Evolutionary conservation across 306 rosid genomes (phyloP).

Genomic region (Parietaria judaica): DNA sequence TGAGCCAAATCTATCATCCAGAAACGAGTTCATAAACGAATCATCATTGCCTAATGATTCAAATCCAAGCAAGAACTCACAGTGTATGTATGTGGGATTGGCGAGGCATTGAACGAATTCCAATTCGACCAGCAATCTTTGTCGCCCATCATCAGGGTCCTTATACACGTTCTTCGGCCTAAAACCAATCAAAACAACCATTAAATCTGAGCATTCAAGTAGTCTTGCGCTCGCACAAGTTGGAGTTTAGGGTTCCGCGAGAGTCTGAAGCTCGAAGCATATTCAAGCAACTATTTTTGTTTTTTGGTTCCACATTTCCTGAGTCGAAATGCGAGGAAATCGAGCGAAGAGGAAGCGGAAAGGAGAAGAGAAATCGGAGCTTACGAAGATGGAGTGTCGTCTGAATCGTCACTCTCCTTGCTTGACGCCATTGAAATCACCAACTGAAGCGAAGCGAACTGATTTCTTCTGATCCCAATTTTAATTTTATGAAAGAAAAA

Average conservation of each 20-base stretch:
- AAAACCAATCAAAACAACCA: slow-evolving; percentile 6
- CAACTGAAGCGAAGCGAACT: background rate
- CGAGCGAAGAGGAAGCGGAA: background rate
- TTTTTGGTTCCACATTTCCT: background rate
- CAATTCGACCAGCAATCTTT: slow-evolving; percentile 86
- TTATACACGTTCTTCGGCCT: slow-evolving; percentile 68
- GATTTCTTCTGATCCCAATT: background rate
- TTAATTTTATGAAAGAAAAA: background rate
- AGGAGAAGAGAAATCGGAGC: slow-evolving; percentile 7
- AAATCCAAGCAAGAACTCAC: slow-evolving; percentile 27
- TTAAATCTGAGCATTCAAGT: background rate
- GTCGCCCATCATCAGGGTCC: slow-evolving; percentile 91
- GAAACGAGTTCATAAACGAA: background rate
- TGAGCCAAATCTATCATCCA: slow-evolving; percentile 75
- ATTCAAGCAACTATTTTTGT: background rate
- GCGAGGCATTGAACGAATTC: slow-evolving; percentile 92
- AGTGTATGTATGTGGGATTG: slow-evolving; percentile 91
- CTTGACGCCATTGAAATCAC: slow-evolving; percentile 40
- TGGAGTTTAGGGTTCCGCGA: background rate
- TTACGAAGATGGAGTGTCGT: slow-evolving; percentile 44
- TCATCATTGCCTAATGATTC: background rate
- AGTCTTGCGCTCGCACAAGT: background rate
- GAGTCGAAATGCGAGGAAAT: background rate
- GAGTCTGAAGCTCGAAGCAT: background rate
- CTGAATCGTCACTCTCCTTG: slow-evolving; percentile 37